Percentiles rank a stretch among this genome's conserved stretches.
Evolutionary conservation across 1,139 yeast species (phyloP).

Genomic region (Lodderomyces oxycetoniae): DNA sequence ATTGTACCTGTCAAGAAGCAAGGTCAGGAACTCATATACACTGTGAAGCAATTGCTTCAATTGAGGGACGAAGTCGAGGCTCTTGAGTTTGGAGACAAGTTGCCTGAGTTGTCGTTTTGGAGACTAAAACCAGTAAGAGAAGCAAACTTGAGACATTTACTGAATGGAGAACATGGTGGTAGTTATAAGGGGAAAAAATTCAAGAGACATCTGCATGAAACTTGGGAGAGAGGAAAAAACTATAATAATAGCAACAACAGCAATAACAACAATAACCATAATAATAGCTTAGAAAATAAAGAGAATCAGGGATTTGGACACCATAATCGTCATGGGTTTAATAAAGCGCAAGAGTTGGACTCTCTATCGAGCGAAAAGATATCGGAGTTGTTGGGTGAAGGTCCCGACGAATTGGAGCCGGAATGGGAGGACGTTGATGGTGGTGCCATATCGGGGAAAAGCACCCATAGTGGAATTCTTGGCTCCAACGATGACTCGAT

Average conservation of each 20-base stretch:
- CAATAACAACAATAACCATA: not conserved
- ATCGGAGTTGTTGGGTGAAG: constrained; percentile 33
- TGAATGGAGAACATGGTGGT: constrained; percentile 7
- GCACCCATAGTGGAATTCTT: too few species aligned
- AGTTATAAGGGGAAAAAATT: constrained; percentile 5
- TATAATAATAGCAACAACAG: not conserved
- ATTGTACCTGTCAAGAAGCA: constrained; percentile 14
- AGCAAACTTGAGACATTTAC: constrained; percentile 4
- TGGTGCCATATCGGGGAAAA: constrained; percentile 4
- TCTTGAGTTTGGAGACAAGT: constrained; percentile 22
- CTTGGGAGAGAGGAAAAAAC: constrained; percentile 28
- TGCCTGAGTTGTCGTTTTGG: constrained; percentile 47
- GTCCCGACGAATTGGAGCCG: constrained; percentile 40
- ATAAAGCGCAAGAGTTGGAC: constrained; percentile 24
- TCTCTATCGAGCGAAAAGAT: constrained; percentile 27
- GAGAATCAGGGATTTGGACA: not conserved
- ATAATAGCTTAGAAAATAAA: constrained; percentile 1
- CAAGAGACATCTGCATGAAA: constrained; percentile 19
- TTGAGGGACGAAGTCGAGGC: constrained; percentile 36
- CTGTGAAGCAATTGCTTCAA: constrained; percentile 32
- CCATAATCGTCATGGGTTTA: constrained; percentile 15
- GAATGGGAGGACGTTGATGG: constrained; percentile 41
- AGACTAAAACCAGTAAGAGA: constrained; percentile 17
- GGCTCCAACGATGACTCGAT: constrained; percentile 16
- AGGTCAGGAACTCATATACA: constrained; percentile 25